Base-by-base conservation (phyloP, 2,329 filamentous ascomycete species). In the Tolypocladium capitatum region DNA sequence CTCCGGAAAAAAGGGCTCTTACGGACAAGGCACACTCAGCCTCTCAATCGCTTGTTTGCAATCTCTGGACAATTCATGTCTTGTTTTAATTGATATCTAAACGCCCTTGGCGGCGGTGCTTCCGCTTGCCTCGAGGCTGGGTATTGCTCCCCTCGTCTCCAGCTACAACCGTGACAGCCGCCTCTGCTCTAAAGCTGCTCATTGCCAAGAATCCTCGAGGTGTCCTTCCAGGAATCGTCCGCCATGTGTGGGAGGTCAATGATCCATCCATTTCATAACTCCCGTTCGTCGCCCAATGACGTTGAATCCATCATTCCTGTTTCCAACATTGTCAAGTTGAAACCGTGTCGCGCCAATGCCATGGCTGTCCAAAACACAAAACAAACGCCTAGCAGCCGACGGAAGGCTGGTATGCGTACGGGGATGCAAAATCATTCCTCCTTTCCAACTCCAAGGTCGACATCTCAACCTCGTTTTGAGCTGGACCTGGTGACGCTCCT, bases 401-500 rank as follows among this genome's bases (percentile, higher is more conserved):
- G 5, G 10, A 30, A 30, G 16, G 5, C 14, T 18, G 24, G 21
- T 42, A n/a, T 30, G 38, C 16, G 16, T 30, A 13, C 16, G 24
- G 6, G 24, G 9, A 8, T n/a, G 24, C 9, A 10, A 9, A 10
- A n/a, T 9, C 38, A 18, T 18, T 5, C 3, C 10, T 9, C 5
- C 24, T 46, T 18, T 28, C 34, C n/a, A 9, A 31, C 7, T 13
- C 20, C 24, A 8, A n/a, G 14, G 8, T 11, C 24, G 4, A 27
- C 6, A 31, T 28, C 18, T 30, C 20, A 18, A 9, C 16, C 28
- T 16, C 56, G 48, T 18, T 56, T 61, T 30, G 57, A 54, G 11
- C 43, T 55, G 44, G 53, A 54, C 45, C 57, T 58, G 27, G 53
- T 62, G 11, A 60, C 61, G 40, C 61, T 66, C 50, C 59, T 63